phyloP scores from a whole-genome alignment of 495 filamentous ascomycete genomes.

The Cercophora sp. region DNA sequence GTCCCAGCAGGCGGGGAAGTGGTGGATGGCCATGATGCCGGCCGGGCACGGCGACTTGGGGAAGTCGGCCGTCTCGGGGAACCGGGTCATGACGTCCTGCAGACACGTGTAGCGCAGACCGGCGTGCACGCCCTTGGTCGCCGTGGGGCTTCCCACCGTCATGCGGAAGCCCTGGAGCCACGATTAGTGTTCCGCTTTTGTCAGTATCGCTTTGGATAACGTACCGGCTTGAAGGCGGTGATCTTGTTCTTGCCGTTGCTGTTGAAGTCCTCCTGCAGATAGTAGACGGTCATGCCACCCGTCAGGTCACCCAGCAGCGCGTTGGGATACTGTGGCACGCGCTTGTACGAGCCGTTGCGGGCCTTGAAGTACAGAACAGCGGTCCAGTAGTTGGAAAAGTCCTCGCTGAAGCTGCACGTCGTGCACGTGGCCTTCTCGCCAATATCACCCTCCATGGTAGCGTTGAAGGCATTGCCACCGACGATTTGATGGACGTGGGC shows the following conservation, averaged over 20 bases:
- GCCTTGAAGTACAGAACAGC: slow-evolving; percentile 32
- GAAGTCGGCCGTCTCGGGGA: slow-evolving; percentile 22
- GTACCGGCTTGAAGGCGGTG: slow-evolving; percentile 31
- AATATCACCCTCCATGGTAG: slow-evolving; percentile 24
- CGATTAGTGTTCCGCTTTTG: too few relatives aligned
- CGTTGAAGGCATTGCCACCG: slow-evolving; percentile 43
- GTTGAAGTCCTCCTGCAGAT: slow-evolving; percentile 29
- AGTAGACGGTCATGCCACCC: slow-evolving; percentile 39
- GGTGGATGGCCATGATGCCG: slow-evolving; percentile 37
- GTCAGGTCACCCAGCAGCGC: background rate
- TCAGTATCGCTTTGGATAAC: too few relatives aligned
- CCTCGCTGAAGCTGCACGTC: slow-evolving; percentile 27
- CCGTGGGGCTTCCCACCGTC: slow-evolving; percentile 58
- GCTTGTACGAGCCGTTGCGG: slow-evolving; percentile 32
- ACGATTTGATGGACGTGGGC: slow-evolving; percentile 44
- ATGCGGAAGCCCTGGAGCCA: slow-evolving; percentile 63
- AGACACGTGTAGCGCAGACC: slow-evolving; percentile 32
- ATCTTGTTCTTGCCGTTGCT: slow-evolving; percentile 20
- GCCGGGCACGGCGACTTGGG: slow-evolving; percentile 25
- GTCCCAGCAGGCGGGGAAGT: slow-evolving; percentile 27
- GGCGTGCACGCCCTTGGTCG: slow-evolving; percentile 21
- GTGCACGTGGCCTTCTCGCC: slow-evolving; percentile 27
- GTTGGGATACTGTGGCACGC: slow-evolving; percentile 26
- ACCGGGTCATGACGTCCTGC: slow-evolving; percentile 19
- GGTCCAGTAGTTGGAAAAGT: slow-evolving; percentile 39